Base-by-base conservation (phyloP, 2,329 filamentous ascomycete genomes). In the Rugonectria rugulosa region DNA sequence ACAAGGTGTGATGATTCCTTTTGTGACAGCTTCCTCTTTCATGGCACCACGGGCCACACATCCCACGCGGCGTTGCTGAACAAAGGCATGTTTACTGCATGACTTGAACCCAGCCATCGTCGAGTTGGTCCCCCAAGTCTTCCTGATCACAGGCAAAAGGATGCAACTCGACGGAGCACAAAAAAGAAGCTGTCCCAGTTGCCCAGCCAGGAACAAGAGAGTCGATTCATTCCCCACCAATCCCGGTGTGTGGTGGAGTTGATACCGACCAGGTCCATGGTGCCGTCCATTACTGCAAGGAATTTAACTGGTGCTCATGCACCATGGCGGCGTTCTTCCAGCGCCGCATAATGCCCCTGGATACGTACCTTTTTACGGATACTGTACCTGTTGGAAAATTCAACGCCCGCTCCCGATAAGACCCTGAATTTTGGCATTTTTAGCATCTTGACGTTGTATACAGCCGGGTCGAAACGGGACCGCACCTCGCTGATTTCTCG, bases 361-460 rank as follows among this genome's bases (percentile, higher is more conserved):
- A n/a, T n/a, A n/a, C n/a, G n/a, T n/a, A n/a, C n/a, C n/a, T n/a
- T n/a, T n/a, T n/a, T n/a, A n/a, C n/a, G n/a, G n/a, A n/a, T n/a
- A n/a, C n/a, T n/a, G n/a, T n/a, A 38, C 7, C 21, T 44, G 12
- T 20, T 42, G 7, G 37, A 42, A 42, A 15, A 60, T 56, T 60
- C 43, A 44, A 20, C 50, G 38, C 43, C 45, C 51, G 51, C 38
- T 63, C 24, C 52, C 26, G 61, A 64, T 66, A 64, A 63, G 53
- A 56, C 53, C 53, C 53, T 46, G 34, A 50, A n/a, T n/a, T n/a
- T n/a, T n/a, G n/a, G n/a, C n/a, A n/a, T n/a, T 56, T 51, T 56
- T 44, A 42, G 46, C 34, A 50, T 46, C 27, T 41, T 40, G 27
- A 45, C 36, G 10, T 24, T 21, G 29, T 31, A n/a, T 23, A 49